Base-by-base conservation (phyloP, 768 basidiomycete species). In the Mycena albidolilacea region DNA sequence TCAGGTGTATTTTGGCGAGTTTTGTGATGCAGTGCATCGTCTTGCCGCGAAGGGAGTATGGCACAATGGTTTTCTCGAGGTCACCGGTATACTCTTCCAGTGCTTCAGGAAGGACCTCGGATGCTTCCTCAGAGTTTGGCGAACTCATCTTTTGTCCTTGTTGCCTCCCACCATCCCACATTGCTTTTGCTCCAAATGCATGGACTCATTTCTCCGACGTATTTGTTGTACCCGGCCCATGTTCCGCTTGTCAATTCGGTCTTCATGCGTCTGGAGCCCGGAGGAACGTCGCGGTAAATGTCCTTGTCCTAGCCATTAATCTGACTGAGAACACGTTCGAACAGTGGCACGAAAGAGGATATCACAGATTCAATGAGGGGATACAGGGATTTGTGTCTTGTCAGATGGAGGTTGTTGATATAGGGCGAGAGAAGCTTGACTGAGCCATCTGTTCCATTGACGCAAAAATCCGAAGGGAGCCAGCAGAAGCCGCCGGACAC, bases 11-110 rank as follows among this genome's bases (percentile, higher is more conserved):
- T 67, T 82, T 82, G 0, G 82, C 82, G 6, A 83, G 78, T 70
- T 83, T 84, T 64, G 83, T 79, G 63, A 84, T 82, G 21, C 82
- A 76, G 65, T 84, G 82, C 7, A 83, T 71, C 2, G 74, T 75
- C 58, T 70, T 75, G 44, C 74, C 74, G 9, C 66, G 61, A 17
- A 75, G 67, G 37, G 74, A 71, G 39, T 71, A 71, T 1, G 74
- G 74, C 9, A 39, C 8, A 11, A 75, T 65, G 4, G 43, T 58
- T 21, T 66, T 41, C 43, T 75, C 48, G 19, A 75, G 68, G 35
- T 54, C 74, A 19, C 67, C 70, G 11, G 54, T 35, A 39, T 75
- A 66, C 44, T 57, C 43, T 21, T 69, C 50, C n/a, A 43, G 44
- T 0, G 70, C 62, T 57, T 71, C 70, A 0, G 74, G 74, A 9